Conservation (phyloP, 352 stramenopile genomes). For the Globisporangium orthogonon region DNA sequence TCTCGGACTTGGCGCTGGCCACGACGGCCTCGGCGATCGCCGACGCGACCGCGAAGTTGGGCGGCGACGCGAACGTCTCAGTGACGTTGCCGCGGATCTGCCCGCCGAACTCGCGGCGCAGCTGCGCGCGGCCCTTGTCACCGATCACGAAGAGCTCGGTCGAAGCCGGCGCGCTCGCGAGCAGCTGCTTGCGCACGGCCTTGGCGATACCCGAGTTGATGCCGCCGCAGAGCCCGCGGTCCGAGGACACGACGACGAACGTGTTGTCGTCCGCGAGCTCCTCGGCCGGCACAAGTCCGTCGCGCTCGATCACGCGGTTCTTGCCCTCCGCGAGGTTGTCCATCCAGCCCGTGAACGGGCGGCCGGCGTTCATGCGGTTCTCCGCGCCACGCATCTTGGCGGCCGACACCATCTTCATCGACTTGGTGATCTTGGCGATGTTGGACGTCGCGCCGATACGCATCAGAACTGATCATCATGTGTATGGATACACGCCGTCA, state of each 20-base stretch:
- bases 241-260: slow-evolving; percentile 95
- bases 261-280: slow-evolving; percentile 86
- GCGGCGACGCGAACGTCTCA: slow-evolving; percentile 66
- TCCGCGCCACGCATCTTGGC: slow-evolving; percentile 98
- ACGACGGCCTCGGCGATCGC: slow-evolving; percentile 88
- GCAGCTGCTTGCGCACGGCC: slow-evolving; percentile 79
- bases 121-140: slow-evolving; percentile 94
- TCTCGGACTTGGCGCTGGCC: slow-evolving; percentile 69
- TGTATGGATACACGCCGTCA: background rate
- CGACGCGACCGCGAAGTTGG: slow-evolving; percentile 91
- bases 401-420: slow-evolving; percentile 99
- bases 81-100: slow-evolving; percentile 75
- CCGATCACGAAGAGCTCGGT: slow-evolving; percentile 93
- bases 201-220: slow-evolving; percentile 97
- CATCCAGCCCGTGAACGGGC: slow-evolving; percentile 80
- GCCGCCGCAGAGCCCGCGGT: slow-evolving; percentile 98
- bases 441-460: slow-evolving; percentile 98
- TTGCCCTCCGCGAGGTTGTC: slow-evolving; percentile 75
- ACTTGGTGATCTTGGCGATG: slow-evolving; percentile 99
- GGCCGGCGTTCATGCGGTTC: slow-evolving; percentile 74
- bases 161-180: slow-evolving; percentile 40
- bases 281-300: slow-evolving; percentile 78
- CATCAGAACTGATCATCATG: slow-evolving; percentile 66
- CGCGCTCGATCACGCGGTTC: slow-evolving; percentile 80
- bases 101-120: slow-evolving; percentile 77